Conservation (phyloP, 2,329 filamentous ascomycete species). For the Gaeumannomyces tritici region DNA sequence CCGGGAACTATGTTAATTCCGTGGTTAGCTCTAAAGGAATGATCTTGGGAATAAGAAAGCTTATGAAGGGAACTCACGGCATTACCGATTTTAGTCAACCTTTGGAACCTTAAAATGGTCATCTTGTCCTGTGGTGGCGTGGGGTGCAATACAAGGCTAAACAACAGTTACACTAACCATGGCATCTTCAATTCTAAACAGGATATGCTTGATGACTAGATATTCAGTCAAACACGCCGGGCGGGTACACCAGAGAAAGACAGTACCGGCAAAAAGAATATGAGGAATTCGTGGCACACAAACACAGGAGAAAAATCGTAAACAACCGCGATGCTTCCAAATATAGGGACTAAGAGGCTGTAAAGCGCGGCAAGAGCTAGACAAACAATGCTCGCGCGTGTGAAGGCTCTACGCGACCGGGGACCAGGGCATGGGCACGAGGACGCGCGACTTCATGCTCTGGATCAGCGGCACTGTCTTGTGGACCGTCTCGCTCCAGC, state of each 20-base stretch:
- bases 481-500: conserved; percentile 95
- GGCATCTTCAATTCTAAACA: background rate
- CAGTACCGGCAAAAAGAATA: background rate
- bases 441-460: conserved; percentile 86
- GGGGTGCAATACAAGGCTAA: too few species aligned
- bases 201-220: background rate
- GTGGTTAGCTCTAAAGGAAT: too few species aligned
- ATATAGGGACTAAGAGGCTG: background rate
- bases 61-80: too few species aligned
- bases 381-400: background rate
- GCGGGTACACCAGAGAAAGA: background rate
- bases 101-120: too few species aligned
- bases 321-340: background rate
- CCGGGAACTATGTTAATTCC: too few species aligned
- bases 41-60: too few species aligned
- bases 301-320: background rate
- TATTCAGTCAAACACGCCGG: background rate
- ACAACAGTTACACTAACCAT: too few species aligned
- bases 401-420: conserved; percentile 57
- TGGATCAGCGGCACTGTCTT: conserved; percentile 97
- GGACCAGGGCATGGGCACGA: conserved; percentile 95
- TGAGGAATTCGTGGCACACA: background rate
- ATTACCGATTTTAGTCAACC: too few species aligned
- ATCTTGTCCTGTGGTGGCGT: too few species aligned
- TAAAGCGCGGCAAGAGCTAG: background rate